Percentiles rank a stretch among this genome's conserved stretches.
phyloP scores from a whole-genome alignment of 306 rosid genomes.

The Bauhinia variegata region DNA sequence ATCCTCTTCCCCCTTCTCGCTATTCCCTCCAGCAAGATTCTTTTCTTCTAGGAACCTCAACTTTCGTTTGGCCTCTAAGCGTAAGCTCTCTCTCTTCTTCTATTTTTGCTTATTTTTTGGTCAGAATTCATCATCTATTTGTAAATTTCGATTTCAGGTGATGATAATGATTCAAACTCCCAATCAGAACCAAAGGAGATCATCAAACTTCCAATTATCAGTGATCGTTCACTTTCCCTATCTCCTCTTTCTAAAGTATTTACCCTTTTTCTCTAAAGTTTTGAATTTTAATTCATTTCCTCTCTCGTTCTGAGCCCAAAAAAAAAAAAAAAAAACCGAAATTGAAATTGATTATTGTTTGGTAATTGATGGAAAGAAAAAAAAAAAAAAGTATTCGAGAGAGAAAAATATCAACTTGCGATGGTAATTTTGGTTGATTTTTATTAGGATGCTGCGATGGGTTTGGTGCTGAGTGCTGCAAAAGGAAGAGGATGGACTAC shows the following conservation, averaged over 20 bases:
- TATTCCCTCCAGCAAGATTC: slow-evolving; percentile 39
- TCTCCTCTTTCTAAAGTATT: slow-evolving; percentile 82
- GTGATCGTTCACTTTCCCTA: slow-evolving; percentile 66
- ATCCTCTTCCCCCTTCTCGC: slow-evolving; percentile 54
- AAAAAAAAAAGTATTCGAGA: neutral
- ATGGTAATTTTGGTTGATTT: slow-evolving; percentile 14
- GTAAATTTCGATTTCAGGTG: slow-evolving; percentile 46
- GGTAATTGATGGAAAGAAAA: neutral
- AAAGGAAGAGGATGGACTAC: slow-evolving; percentile 96
- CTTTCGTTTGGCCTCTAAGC: slow-evolving; percentile 61
- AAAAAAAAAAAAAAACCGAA: too few species aligned
- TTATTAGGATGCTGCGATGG: slow-evolving; percentile 89
- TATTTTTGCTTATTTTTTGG: neutral
- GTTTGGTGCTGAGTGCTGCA: slow-evolving; percentile 90
- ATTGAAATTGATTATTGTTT: neutral
- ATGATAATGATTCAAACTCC: slow-evolving; percentile 52
- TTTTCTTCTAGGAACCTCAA: slow-evolving; percentile 42
- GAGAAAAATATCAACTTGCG: neutral
- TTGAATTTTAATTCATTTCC: neutral
- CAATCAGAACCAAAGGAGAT: slow-evolving; percentile 53
- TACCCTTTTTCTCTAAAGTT: slow-evolving; percentile 2
- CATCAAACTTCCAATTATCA: slow-evolving; percentile 56
- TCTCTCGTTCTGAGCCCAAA: neutral
- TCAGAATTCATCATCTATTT: slow-evolving; percentile 6
- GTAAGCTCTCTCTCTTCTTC: slow-evolving; percentile 24